Base-by-base conservation (phyloP, 2,329 filamentous ascomycete species). In the Phyllosticta citribraziliensis region DNA sequence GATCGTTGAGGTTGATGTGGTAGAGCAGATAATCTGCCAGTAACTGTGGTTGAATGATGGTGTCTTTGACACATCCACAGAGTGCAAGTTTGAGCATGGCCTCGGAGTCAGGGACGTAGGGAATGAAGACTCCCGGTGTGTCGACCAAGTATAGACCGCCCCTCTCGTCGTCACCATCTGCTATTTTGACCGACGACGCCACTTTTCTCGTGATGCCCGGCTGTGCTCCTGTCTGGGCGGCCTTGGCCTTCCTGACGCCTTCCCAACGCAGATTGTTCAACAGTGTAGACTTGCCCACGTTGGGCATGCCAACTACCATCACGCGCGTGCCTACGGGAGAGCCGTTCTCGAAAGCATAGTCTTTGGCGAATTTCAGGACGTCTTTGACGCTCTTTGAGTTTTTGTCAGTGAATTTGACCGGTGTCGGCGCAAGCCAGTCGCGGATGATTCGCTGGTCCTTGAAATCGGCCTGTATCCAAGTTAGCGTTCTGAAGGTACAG, bases 251-350 rank as follows among this genome's bases (percentile, higher is more conserved):
- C 58, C 79, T 75, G 66, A 89, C 82, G 51, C 91, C 90, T 19
- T 81, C 78, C 51, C 80, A 82, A 20, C 94, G 87, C 56, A 97
- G 81, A 17, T 86, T 84, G 73, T 99, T 99, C 52, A 99, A 84
- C n/a, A 99, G 80, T 1, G 92, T 91, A 55, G 90, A 96, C 76
- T 99, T 99, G 40, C 94, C 94, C 0, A 96, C 90, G 71, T 99
- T 99, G 40, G 94, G 94, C 92, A 99, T 97, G 60, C 94, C 94
- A 14, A 97, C 92, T 0, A 97, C 84, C 73, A 99, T 83, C 61
- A 91, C 84, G 56, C 91, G 84, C 66, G 91, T 82, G n/a, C 91
- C 92, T 8, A 89, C 86, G n/a, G 97, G 76, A 22, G 83, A 83
- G 30, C 74, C 72, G 25, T 66, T 66, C 60, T 75, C 70, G n/a